Evolutionary conservation across 257 asterid genomes (phyloP).

Genomic region (Nicotiana otophora): DNA sequence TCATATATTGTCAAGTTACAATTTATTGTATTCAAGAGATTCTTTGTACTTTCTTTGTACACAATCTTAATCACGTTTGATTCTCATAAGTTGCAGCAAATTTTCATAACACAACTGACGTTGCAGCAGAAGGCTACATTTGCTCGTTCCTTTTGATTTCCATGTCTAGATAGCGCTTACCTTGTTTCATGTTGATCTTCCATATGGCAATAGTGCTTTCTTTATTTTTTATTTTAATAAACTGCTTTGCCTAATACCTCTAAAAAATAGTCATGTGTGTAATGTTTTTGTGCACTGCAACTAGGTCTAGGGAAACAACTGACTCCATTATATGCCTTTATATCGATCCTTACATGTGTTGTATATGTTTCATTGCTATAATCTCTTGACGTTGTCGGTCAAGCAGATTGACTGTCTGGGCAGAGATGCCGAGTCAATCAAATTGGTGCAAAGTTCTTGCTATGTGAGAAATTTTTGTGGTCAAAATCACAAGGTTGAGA

Average conservation of each 20-base stretch:
- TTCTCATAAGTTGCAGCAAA: not conserved
- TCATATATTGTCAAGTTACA: no score
- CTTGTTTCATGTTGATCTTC: not conserved
- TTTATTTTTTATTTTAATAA: no score
- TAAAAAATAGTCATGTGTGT: not conserved
- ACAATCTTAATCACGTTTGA: not conserved
- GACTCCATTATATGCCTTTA: not conserved
- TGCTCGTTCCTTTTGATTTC: not conserved
- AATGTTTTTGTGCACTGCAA: not conserved
- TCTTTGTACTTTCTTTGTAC: not conserved
- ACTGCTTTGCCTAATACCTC: not conserved
- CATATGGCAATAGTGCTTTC: not conserved
- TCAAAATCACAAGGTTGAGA: not conserved
- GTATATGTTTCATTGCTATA: not conserved
- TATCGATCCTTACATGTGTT: not conserved
- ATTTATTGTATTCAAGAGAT: no score
- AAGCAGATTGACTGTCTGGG: not conserved
- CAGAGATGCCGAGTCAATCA: not conserved
- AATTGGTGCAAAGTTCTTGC: not conserved
- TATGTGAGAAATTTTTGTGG: not conserved
- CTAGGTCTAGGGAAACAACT: not conserved
- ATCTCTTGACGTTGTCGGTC: not conserved
- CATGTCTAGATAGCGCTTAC: not conserved
- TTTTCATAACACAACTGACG: not conserved
- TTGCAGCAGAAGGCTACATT: not conserved